phyloP scores from a whole-genome alignment of 2,329 filamentous ascomycete species.

The Pseudofabraea citricarpa region DNA sequence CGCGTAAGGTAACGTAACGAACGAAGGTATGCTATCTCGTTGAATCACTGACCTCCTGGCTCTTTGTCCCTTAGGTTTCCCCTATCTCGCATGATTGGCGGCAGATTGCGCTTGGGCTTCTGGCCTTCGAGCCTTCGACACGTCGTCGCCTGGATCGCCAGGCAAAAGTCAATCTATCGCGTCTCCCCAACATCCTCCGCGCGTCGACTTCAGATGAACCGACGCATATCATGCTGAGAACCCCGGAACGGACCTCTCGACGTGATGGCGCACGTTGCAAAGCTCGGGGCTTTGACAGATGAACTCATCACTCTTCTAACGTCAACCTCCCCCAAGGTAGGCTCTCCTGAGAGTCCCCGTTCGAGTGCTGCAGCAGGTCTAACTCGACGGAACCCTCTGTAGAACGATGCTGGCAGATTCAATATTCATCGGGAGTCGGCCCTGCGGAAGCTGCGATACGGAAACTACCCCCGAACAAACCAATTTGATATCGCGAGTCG shows the following conservation, averaged over 20 bases:
- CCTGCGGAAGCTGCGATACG: constrained; percentile 46
- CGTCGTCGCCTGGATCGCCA: constrained; percentile 3
- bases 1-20: neutral
- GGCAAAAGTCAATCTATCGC: constrained; percentile 6
- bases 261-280: constrained; percentile 66
- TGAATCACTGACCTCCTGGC: neutral
- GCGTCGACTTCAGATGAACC: constrained; percentile 1
- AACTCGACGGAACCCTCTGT: neutral
- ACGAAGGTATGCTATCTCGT: neutral
- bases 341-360: constrained; percentile 9
- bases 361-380: neutral
- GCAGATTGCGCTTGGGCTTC: constrained; percentile 3
- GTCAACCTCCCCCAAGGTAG: constrained; percentile 48
- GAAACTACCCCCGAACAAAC: constrained; percentile 62
- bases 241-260: neutral
- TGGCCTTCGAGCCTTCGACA: too few relatives aligned
- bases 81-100: neutral
- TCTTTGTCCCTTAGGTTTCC: neutral
- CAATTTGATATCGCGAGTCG: constrained; percentile 66
- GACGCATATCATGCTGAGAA: neutral
- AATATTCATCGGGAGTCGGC: constrained; percentile 42
- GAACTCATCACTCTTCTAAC: constrained; percentile 65
- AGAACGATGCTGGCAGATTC: constrained; percentile 33
- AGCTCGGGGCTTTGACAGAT: constrained; percentile 59
- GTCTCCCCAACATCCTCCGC: constrained; percentile 8